Evolutionary conservation across 2,329 filamentous ascomycete genomes (phyloP).

Genomic region (Cladosporium sp.): DNA sequence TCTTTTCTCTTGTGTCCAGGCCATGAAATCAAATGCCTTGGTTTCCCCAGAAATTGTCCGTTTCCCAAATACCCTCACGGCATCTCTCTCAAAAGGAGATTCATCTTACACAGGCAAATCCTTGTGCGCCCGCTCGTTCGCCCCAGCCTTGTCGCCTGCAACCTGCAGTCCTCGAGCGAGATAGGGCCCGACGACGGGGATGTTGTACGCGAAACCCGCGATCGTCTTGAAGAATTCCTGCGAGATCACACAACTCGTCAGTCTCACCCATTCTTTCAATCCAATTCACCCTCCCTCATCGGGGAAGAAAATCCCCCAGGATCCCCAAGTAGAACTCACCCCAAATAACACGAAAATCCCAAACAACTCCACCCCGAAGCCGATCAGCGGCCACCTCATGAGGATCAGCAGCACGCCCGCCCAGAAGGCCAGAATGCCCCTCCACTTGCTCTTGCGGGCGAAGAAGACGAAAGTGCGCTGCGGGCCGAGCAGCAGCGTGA

Average conservation of each 20-base stretch:
- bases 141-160: slow-evolving; percentile 63
- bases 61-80: too few species aligned
- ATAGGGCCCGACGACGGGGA: slow-evolving; percentile 83
- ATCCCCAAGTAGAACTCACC: slow-evolving; percentile 17
- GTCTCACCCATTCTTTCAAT: not conserved
- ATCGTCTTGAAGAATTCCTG: slow-evolving; percentile 55
- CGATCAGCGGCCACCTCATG: slow-evolving; percentile 83
- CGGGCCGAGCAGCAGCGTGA: slow-evolving; percentile 91
- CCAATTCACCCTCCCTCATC: not conserved
- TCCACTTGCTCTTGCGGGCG: slow-evolving; percentile 85
- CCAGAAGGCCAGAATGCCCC: slow-evolving; percentile 86
- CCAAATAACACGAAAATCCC: slow-evolving; percentile 92
- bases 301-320: not conserved
- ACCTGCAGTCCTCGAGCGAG: slow-evolving; percentile 71
- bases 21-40: too few species aligned
- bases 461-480: slow-evolving; percentile 94
- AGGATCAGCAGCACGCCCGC: slow-evolving; percentile 80
- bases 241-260: slow-evolving; percentile 4
- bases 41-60: too few species aligned
- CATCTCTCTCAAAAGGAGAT: too few species aligned
- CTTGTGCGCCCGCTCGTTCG: slow-evolving; percentile 63
- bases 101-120: slow-evolving; percentile 65
- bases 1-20: too few species aligned
- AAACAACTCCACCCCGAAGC: slow-evolving; percentile 87
- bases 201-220: slow-evolving; percentile 75